Evolutionary conservation across 495 filamentous ascomycete genomes (phyloP).

Genomic region (Annulohypoxylon nitens): DNA sequence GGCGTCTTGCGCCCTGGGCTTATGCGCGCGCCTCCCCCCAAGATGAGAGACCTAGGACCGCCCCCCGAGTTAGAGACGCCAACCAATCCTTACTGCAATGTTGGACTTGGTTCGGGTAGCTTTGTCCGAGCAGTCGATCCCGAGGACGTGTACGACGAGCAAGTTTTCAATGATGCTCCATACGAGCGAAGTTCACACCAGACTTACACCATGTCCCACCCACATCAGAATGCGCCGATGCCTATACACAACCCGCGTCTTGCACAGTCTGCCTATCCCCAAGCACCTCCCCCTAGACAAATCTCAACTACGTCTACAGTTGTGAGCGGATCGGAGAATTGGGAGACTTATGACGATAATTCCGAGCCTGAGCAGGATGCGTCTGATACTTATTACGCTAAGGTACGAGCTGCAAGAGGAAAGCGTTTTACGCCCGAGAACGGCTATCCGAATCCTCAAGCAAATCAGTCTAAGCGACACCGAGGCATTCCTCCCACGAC

Average conservation of each 20-base stretch:
- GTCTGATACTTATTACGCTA: conserved; percentile 81
- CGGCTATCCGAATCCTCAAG: conserved; percentile 64
- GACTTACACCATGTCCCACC: conserved; percentile 36
- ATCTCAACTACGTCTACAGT: conserved; percentile 78
- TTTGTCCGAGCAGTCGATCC: conserved; percentile 82
- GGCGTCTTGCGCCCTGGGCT: conserved; percentile 52
- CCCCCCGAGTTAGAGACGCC: conserved; percentile 76
- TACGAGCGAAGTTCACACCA: conserved; percentile 44
- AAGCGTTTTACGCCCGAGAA: conserved; percentile 66
- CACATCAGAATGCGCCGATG: conserved; percentile 53
- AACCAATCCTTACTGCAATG: conserved; percentile 69
- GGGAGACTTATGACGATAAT: conserved; percentile 90
- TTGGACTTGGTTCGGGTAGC: conserved; percentile 73
- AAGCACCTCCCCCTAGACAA: conserved; percentile 65
- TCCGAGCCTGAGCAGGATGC: conserved; percentile 80
- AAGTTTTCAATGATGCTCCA: conserved; percentile 21
- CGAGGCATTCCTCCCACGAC: conserved; percentile 56
- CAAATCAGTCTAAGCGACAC: conserved; percentile 51
- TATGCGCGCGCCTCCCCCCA: conserved; percentile 79
- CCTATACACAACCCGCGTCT: conserved; percentile 57
- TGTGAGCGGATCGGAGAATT: conserved; percentile 89
- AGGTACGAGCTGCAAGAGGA: conserved; percentile 70
- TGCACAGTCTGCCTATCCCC: conserved; percentile 51
- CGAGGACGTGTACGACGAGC: conserved; percentile 88
- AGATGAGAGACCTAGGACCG: conserved; percentile 85